Percentiles rank a stretch among this genome's conserved stretches.
Conservation (phyloP, 176 grass and related monocot genomes). For the Zea luxurians region DNA sequence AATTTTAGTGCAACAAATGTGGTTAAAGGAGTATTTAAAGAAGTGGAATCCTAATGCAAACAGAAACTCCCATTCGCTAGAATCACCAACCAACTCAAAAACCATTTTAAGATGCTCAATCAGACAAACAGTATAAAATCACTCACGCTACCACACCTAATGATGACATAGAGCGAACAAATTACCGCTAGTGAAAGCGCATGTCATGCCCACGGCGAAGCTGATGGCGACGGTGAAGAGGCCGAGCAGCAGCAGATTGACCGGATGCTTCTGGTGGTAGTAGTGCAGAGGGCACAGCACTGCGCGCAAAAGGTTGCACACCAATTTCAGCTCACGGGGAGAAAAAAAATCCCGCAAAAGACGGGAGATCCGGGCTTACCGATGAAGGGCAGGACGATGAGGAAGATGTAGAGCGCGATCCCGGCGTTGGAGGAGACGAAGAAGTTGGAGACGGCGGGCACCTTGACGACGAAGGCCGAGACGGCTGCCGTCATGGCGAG, state of each 20-base stretch:
- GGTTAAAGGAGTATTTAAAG: background rate
- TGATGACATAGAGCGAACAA: background rate
- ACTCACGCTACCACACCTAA: background rate
- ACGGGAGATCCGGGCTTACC: slow-evolving; percentile 17
- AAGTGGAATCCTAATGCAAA: background rate
- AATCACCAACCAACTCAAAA: background rate
- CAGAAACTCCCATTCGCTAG: background rate
- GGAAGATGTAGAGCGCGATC: slow-evolving; percentile 63
- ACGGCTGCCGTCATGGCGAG: slow-evolving; percentile 74
- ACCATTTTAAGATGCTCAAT: background rate
- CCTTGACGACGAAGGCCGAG: slow-evolving; percentile 62
- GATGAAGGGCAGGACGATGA: slow-evolving; percentile 68
- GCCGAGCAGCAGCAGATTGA: slow-evolving; percentile 72
- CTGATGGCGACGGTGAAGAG: slow-evolving; percentile 73
- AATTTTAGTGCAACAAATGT: background rate
- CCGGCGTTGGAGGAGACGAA: slow-evolving; percentile 78
- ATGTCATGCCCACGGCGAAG: slow-evolving; percentile 71
- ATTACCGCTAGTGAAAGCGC: slow-evolving; percentile 76
- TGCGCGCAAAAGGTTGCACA: slow-evolving; percentile 13
- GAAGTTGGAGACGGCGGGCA: slow-evolving; percentile 65
- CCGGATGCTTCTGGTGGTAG: slow-evolving; percentile 75
- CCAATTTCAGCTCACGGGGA: background rate
- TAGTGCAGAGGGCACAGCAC: slow-evolving; percentile 60
- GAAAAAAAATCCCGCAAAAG: background rate
- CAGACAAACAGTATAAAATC: background rate